Evolutionary conservation across 176 grass and related monocot genomes (phyloP), one percentile per base, ranked within the genome.

Genomic region (Bromus sterilis): DNA sequence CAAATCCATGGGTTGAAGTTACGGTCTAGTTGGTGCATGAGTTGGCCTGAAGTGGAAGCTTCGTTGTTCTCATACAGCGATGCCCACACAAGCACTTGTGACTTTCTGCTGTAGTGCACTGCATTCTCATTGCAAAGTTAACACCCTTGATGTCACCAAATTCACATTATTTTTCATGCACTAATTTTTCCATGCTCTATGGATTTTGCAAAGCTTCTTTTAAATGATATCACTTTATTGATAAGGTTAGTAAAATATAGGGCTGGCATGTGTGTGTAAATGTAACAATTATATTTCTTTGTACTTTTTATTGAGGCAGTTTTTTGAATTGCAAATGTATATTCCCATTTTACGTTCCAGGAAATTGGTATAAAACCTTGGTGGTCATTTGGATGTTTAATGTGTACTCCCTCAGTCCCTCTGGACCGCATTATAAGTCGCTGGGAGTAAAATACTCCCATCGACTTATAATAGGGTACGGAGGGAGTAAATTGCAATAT

Each of bases 11-110:
- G 24, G 61, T 73, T 28, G 10, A 61, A 23, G 14, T 76, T 25
- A 28, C 59, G 25, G 33, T 80, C 24, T 65, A 63, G 32, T n/a
- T 59, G 53, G 70, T 76, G 18, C 73, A 71, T 33, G 13, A 81
- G 49, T 69, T 76, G 46, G 74, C 66, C 78, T 83, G 67, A 78
- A 26, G 28, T 56, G 56, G 36, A 66, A 68, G 66, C 2, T 66
- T 37, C 51, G 36, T 68, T 59, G 37, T 70, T 46, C 32, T 25
- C 26, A 49, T 73, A 73, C 14, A 42, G 40, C 2, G 40, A 60
- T 13, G 46, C 34, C 7, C 61, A 80, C 9, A 64, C 3, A 61
- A 73, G 68, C 4, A 80, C 21, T 75, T 36, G 11, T 68, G 8
- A 75, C 13, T 40, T 66, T 79, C 18, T 66, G 37, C 35, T 83